These are phyloP conservation scores for Gossypium trilobum DNA, from an alignment of 441 rosid species.

Conservation along the genomic window DNA sequence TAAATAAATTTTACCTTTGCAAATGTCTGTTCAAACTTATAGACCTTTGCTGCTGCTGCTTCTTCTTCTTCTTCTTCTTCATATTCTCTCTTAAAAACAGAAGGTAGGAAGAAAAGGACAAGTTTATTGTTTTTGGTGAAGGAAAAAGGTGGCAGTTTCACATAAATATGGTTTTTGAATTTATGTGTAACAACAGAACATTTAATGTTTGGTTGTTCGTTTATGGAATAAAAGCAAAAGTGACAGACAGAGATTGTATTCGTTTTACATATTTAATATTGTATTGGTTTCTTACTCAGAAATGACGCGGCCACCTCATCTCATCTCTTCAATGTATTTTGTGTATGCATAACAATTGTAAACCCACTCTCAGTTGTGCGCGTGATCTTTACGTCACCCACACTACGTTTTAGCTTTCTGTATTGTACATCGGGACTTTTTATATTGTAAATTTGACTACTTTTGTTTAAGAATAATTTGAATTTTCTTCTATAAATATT, in stretches of 20 bases:
- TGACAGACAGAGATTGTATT: background rate
- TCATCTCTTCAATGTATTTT: no score
- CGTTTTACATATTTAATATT: background rate
- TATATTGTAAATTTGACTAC: no score
- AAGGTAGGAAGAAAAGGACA: background rate
- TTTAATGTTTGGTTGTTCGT: background rate
- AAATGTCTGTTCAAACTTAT: background rate
- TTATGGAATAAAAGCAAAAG: background rate
- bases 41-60: background rate
- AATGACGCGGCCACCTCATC: background rate
- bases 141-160: conserved; percentile 19
- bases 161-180: background rate
- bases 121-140: background rate
- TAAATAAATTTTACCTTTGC: background rate
- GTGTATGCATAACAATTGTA: background rate
- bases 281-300: background rate
- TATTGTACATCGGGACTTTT: no score
- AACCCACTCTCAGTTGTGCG: background rate
- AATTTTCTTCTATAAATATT: no score
- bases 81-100: background rate
- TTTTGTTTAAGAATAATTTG: no score
- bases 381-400: background rate
- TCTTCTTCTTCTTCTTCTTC: background rate
- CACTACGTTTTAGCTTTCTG: background rate
- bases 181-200: background rate